Evolutionary conservation across 345 rosid genomes (phyloP).

Genomic region (Raphanus sativus): DNA sequence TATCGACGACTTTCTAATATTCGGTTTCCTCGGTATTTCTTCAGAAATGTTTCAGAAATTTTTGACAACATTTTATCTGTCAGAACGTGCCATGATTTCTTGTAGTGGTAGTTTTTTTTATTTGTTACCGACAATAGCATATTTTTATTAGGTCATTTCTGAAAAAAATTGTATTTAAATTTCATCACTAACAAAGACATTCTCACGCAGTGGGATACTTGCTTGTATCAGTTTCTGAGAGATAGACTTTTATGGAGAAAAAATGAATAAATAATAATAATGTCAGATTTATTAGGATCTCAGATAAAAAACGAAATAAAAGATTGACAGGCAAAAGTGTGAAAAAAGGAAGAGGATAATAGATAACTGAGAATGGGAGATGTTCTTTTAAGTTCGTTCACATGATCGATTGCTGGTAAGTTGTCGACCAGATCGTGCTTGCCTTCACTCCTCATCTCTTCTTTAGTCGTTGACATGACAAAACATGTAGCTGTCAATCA

Average conservation of each 20-base stretch:
- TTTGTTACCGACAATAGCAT: not conserved
- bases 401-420: constrained; percentile 13
- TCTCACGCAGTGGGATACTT: not conserved
- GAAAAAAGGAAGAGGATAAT: not conserved
- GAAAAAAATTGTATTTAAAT: not conserved
- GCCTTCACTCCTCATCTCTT: constrained; percentile 23
- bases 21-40: no score
- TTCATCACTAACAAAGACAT: not conserved
- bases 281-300: not conserved
- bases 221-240: not conserved
- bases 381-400: not conserved
- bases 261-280: not conserved
- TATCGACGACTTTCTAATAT: no score
- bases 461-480: constrained; percentile 31
- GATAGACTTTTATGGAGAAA: not conserved
- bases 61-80: no score
- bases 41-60: no score
- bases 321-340: not conserved
- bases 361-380: constrained; percentile 2
- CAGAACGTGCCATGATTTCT: no score
- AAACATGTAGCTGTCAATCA: constrained; percentile 21
- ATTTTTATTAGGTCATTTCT: not conserved
- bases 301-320: not conserved
- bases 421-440: constrained; percentile 36
- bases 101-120: not conserved